Base-by-base conservation (phyloP, 2,329 filamentous ascomycete genomes). In the Cladosporium sp. region DNA sequence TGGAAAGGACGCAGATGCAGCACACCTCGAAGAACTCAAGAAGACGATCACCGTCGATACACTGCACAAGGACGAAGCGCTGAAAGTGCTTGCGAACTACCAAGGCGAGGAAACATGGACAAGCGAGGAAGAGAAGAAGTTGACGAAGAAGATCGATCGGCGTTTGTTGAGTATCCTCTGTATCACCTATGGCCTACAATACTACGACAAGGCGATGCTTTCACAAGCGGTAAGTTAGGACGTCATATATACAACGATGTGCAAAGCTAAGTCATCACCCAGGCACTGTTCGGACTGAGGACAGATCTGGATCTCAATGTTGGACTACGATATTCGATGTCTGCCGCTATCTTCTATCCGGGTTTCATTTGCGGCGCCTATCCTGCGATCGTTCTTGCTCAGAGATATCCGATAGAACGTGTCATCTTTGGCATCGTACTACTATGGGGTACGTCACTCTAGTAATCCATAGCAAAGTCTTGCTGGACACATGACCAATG, bases 161-260 rank as follows among this genome's bases (percentile, higher is more conserved):
- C 69, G 70, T 25, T 66, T 80, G 1, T 72, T 79, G 69, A 75
- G 78, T 0, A 71, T 81, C 15, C 69, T 80, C 0, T 78, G 75
- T 56, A 62, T 73, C 6, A 79, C 77, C 0, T 79, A 78, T 58
- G 73, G 70, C 0, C 66, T 80, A 17, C 76, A 79, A 61, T 80
- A 79, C 57, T 78, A 79, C 44, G 78, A 80, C 60, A 80, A 82
- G 64, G 78, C 79, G 2, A 81, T 83, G 76, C 66, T 83, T 15
- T 77, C 74, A 1, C 79, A 82, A 62, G 80, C 80, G 45, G 78
- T 78, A 65, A 57, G 68, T 60, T 24, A 9, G 15, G 9, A 15
- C n/a, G 8, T 28, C 15, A 2, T 45, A 2, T 45, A 3, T 17
- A n/a, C 22, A 8, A 32, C 3, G 7, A 3, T 19, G 1, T 45